Base-by-base conservation (phyloP, 169 alveolate species). In the Fabrea salina region DNA sequence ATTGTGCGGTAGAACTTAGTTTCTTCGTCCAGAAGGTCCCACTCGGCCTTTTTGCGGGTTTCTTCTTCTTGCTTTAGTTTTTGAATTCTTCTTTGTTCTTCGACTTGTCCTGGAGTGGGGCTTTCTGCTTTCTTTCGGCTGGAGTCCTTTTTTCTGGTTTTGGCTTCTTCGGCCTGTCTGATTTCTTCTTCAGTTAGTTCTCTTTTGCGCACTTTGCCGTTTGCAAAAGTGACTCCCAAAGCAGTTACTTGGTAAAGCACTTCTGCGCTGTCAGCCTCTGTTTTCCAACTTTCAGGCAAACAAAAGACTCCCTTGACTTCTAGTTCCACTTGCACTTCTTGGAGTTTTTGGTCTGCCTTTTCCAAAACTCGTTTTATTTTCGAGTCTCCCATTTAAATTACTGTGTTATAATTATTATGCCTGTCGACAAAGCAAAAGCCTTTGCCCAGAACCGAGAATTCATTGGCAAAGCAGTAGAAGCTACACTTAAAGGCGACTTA, bases 11-110 rank as follows among this genome's bases (percentile, higher is more conserved):
- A 85, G 82, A 82, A 86, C 67, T 85, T 89, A 5, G 79, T 82
- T 59, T 90, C 91, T 49, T 85, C 90, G 25, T 67, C 84, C 43
- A 86, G 74, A 30, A 74, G 76, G 58, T 86, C 90, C 84, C 87
- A n/a, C n/a, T n/a, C n/a, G n/a, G n/a, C n/a, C n/a, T n/a, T n/a
- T n/a, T n/a, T n/a, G n/a, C n/a, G n/a, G n/a, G n/a, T n/a, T n/a
- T n/a, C n/a, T n/a, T n/a, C n/a, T n/a, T n/a, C n/a, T n/a, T n/a
- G n/a, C n/a, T n/a, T n/a, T n/a, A n/a, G n/a, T n/a, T n/a, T n/a
- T n/a, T n/a, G 41, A 35, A 64, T 66, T 86, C 89, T 80, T 84
- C 82, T 56, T 79, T 56, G 47, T 61, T 81, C 49, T 75, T 76
- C 67, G 72, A 85, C 47, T 8, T 33, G 13, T 54, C 66, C 6